Conservation (phyloP, 208 protist genomes). For the Crithidia expoeki region DNA sequence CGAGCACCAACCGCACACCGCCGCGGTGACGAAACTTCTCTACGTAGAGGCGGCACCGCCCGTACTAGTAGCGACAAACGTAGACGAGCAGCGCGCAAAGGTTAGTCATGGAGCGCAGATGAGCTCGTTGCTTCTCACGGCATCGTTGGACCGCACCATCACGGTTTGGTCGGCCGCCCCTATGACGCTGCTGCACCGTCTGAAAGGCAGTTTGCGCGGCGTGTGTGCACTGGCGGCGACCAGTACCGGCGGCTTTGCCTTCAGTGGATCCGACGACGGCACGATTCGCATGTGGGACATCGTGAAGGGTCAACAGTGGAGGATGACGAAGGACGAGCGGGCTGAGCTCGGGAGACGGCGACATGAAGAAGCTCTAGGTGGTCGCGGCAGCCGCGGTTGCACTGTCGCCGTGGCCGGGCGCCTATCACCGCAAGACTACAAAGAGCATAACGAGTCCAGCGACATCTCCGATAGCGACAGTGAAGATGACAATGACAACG, state of each 20-base stretch:
- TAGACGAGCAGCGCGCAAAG: neutral
- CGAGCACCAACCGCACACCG: constrained; percentile 43
- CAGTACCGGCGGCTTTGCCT: constrained; percentile 49
- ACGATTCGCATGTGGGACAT: constrained; percentile 70
- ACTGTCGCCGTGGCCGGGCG: neutral
- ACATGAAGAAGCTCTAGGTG: neutral
- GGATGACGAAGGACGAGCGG: constrained; percentile 38
- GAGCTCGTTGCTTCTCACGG: constrained; percentile 58
- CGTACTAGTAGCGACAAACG: neutral
- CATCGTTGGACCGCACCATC: constrained; percentile 65
- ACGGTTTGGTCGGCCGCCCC: constrained; percentile 63
- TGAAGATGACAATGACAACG: neutral
- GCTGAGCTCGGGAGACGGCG: constrained; percentile 9
- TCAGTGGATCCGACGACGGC: constrained; percentile 77
- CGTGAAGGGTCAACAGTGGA: constrained; percentile 45
- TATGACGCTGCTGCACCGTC: constrained; percentile 51
- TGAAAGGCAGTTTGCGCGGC: constrained; percentile 43
- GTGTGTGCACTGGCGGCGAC: constrained; percentile 54
- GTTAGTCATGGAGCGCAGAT: constrained; percentile 12
- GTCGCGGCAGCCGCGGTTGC: too few relatives aligned
- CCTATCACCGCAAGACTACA: neutral
- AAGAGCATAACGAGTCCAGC: constrained; percentile 2
- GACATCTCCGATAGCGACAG: neutral
- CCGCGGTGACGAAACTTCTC: constrained; percentile 60
- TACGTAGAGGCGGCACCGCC: constrained; percentile 9